Conservation (phyloP, 306 rosid genomes). For the Pterocarpus macrocarpus region DNA sequence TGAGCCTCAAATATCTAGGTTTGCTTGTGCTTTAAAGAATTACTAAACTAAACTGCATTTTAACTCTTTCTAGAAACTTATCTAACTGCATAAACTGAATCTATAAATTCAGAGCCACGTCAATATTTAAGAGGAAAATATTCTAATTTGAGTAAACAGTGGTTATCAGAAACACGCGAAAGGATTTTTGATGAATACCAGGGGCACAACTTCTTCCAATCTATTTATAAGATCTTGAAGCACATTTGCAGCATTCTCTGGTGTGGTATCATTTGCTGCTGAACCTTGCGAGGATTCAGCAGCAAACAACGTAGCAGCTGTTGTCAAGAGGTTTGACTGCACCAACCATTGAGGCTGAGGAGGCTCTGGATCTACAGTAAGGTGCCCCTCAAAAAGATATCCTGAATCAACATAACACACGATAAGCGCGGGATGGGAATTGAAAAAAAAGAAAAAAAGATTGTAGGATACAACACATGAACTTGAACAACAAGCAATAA, state of each 20-base stretch:
- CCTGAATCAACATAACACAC: constrained; percentile 56
- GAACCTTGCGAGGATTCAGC: constrained; percentile 73
- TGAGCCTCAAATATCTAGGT: constrained; percentile 7
- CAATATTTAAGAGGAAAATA: constrained; percentile 10
- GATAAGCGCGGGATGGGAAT: background rate
- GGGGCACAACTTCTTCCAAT: constrained; percentile 72
- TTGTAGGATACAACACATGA: constrained; percentile 9
- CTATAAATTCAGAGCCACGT: constrained; percentile 33
- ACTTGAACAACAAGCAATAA: constrained; percentile 7
- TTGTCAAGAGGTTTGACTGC: constrained; percentile 72
- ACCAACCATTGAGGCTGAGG: constrained; percentile 95
- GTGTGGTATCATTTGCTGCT: constrained; percentile 44
- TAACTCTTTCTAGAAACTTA: constrained; percentile 24
- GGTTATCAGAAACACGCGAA: constrained; percentile 5
- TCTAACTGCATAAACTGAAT: constrained; percentile 24
- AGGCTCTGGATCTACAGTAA: constrained; percentile 92
- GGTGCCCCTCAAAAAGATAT: constrained; percentile 95
- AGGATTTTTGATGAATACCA: constrained; percentile 54
- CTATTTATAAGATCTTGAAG: constrained; percentile 74
- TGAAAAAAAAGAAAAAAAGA: too few species aligned
- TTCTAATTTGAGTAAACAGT: background rate
- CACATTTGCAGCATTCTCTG: constrained; percentile 59
- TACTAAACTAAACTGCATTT: constrained; percentile 33
- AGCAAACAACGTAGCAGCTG: constrained; percentile 75
- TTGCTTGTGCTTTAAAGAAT: constrained; percentile 34